These are phyloP conservation scores for Lodderomyces margitis DNA, from an alignment of 1,139 yeast genomes.

Conservation along the genomic window DNA sequence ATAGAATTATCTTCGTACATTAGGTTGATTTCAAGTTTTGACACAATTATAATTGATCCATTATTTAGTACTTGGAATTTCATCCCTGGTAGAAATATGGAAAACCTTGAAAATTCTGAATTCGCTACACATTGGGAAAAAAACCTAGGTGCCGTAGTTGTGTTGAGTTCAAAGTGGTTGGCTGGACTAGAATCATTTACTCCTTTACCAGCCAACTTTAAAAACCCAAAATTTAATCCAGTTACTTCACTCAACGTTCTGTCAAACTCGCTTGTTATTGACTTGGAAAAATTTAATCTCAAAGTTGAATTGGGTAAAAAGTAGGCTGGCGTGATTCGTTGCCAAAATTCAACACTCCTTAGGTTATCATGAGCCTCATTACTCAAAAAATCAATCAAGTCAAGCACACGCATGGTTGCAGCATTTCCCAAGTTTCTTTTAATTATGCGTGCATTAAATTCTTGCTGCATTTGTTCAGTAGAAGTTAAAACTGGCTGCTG, in stretches of 20 bases:
- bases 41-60: constrained; percentile 62
- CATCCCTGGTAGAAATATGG: constrained; percentile 59
- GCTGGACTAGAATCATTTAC: constrained; percentile 13
- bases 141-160: constrained; percentile 66
- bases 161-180: constrained; percentile 62
- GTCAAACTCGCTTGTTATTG: background rate
- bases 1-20: constrained; percentile 68
- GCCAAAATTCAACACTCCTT: constrained; percentile 38
- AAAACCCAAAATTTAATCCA: constrained; percentile 11
- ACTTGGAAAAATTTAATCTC: constrained; percentile 2
- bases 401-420: constrained; percentile 41
- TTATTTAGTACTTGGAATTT: constrained; percentile 65
- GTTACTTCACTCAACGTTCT: constrained; percentile 9
- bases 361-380: constrained; percentile 32
- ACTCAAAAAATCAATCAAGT: constrained; percentile 37
- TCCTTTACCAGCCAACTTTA: constrained; percentile 6
- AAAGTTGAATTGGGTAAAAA: constrained; percentile 32
- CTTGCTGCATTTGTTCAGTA: constrained; percentile 23
- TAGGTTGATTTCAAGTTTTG: constrained; percentile 54
- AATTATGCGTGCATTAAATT: constrained; percentile 35
- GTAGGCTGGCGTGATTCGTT: constrained; percentile 32
- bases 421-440: constrained; percentile 46
- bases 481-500: constrained; percentile 2
- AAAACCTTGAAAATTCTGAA: constrained; percentile 53
- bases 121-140: constrained; percentile 52